A percentile compares a stretch with the other conserved stretches of the same genome.
Conservation (phyloP, 345 rosid genomes). For the Xanthoceras sorbifolium region DNA sequence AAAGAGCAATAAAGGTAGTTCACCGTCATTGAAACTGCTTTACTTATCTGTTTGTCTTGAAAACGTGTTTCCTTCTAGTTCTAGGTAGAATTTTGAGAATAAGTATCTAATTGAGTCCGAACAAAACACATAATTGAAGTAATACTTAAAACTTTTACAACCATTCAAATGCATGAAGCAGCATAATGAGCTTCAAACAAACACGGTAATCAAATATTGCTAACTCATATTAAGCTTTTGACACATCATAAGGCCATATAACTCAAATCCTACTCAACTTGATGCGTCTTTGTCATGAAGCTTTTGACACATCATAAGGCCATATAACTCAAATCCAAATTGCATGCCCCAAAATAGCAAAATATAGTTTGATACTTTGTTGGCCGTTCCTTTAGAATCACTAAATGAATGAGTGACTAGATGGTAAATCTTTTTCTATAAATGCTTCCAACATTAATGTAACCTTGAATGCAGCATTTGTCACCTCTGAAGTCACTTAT, state of each 20-base stretch:
- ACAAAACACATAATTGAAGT: neutral
- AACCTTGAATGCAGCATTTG: conserved; percentile 1
- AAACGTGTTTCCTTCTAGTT: neutral
- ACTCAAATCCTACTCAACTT: too few relatives aligned
- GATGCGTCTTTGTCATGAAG: too few relatives aligned
- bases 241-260: neutral
- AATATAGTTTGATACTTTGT: neutral
- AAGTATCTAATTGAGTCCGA: neutral
- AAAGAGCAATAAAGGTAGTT: neutral
- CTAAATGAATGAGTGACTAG: neutral
- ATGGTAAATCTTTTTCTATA: neutral
- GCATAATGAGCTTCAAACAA: neutral
- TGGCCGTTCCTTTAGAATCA: neutral
- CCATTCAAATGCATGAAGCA: neutral
- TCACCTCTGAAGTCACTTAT: neutral
- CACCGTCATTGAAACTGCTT: neutral
- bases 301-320: neutral
- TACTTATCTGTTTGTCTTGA: neutral
- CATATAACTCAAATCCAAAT: neutral
- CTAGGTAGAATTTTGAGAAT: neutral
- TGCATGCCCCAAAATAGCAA: neutral
- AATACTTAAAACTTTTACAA: neutral
- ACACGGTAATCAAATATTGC: neutral
- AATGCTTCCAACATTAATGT: neutral
- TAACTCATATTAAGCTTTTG: neutral